Evolutionary conservation across 2,329 filamentous ascomycete species (phyloP).

Genomic region (Reticulascus tulasneorum): DNA sequence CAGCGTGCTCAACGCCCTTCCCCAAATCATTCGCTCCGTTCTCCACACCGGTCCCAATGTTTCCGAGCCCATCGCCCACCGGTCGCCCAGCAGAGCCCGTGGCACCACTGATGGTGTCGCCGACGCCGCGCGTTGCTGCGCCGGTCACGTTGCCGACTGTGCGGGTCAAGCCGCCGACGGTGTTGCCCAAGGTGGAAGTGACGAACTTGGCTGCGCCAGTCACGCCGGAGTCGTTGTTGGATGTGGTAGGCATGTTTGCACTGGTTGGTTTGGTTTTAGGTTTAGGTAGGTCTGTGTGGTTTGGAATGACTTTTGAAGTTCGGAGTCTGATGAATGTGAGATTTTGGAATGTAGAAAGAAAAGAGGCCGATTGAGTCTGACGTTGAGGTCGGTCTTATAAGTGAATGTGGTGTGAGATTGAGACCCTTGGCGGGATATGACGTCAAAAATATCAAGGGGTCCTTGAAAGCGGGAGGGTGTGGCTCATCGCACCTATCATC

Average conservation of each 20-base stretch:
- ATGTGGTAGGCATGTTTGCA: slow-evolving; percentile 17
- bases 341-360: neutral
- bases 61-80: slow-evolving; percentile 51
- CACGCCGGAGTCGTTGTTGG: slow-evolving; percentile 19
- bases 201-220: slow-evolving; percentile 33
- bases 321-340: neutral
- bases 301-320: no score
- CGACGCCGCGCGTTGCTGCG: slow-evolving; percentile 52
- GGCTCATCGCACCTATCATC: slow-evolving; percentile 9
- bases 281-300: slow-evolving; percentile 9
- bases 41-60: slow-evolving; percentile 50
- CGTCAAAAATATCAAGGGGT: neutral
- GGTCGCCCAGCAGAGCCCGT: slow-evolving; percentile 52
- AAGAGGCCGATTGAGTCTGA: neutral
- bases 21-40: slow-evolving; percentile 44
- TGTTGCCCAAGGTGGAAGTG: slow-evolving; percentile 37
- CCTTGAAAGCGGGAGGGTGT: neutral
- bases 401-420: neutral
- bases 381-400: neutral
- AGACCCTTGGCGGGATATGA: no score
- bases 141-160: slow-evolving; percentile 40
- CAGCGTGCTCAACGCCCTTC: slow-evolving; percentile 54
- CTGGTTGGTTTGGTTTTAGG: slow-evolving; percentile 18
- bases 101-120: slow-evolving; percentile 49
- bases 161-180: slow-evolving; percentile 33